These are phyloP conservation scores for Cyclospora cayetanensis DNA, from an alignment of 169 alveolate species.

Conservation along the genomic window DNA sequence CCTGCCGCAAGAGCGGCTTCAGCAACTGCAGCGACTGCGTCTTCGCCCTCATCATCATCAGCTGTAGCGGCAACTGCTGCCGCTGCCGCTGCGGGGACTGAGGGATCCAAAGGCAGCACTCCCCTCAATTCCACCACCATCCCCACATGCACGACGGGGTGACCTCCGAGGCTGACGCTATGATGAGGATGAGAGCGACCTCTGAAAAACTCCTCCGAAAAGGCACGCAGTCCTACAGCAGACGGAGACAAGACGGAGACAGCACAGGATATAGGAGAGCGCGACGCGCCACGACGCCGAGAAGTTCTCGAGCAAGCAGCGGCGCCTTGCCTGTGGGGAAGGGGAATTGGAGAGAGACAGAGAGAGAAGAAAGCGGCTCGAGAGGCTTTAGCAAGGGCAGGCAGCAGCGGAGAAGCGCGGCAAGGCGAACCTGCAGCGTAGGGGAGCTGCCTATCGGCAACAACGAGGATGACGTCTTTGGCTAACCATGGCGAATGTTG, in stretches of 20 bases:
- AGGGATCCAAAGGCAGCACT: neutral
- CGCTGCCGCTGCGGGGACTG: neutral
- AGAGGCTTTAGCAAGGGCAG: neutral
- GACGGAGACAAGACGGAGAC: too few relatives aligned
- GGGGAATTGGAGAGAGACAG: too few relatives aligned
- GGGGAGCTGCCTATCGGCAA: neutral
- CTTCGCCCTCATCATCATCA: neutral
- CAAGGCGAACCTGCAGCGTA: constrained; percentile 4
- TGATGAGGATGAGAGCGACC: neutral
- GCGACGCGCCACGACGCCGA: too few relatives aligned
- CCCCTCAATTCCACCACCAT: neutral
- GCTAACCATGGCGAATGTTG: neutral
- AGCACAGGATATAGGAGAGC: too few relatives aligned
- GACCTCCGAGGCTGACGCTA: neutral
- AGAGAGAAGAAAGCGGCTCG: neutral
- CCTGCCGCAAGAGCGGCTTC: neutral
- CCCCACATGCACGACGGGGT: neutral
- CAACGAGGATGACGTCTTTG: neutral
- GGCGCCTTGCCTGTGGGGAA: too few relatives aligned
- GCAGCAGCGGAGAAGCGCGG: neutral
- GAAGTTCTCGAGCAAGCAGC: too few relatives aligned
- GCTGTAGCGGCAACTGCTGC: neutral
- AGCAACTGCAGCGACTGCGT: neutral
- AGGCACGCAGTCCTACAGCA: constrained; percentile 1
- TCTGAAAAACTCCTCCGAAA: neutral